Percentiles rank a stretch among this genome's conserved stretches.
Conservation (phyloP, 768 basidiomycete species). For the Cystobasidium onofrii region DNA sequence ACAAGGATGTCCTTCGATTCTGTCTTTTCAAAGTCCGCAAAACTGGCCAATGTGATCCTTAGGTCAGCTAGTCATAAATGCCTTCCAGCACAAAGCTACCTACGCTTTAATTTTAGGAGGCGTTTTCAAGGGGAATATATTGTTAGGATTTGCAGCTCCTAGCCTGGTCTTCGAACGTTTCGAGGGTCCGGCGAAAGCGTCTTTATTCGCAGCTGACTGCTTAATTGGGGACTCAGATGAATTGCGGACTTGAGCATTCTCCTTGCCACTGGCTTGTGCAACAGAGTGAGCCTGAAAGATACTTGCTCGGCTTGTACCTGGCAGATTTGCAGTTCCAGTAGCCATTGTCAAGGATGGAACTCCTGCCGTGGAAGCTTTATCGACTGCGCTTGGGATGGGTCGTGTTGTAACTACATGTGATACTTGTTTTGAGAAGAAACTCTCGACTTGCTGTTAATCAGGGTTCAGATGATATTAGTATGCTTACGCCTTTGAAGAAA, state of each 20-base stretch:
- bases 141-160: not conserved
- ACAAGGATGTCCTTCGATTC: conserved; percentile 52
- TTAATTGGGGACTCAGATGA: conserved; percentile 17
- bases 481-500: no score
- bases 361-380: not conserved
- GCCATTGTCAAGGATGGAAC: not conserved
- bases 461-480: conserved; percentile 16
- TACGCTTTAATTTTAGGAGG: conserved; percentile 31
- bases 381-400: conserved; percentile 22
- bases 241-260: not conserved
- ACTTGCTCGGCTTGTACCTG: not conserved
- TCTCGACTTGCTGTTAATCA: conserved; percentile 60
- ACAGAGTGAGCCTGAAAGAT: not conserved
- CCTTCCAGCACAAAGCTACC: not conserved
- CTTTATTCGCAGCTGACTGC: not conserved
- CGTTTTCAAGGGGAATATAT: conserved; percentile 5
- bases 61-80: not conserved
- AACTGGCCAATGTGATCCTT: not conserved
- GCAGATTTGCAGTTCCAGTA: conserved; percentile 20
- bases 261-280: not conserved
- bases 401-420: conserved; percentile 77
- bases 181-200: conserved; percentile 9
- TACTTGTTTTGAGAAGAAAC: conserved; percentile 76
- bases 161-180: not conserved
- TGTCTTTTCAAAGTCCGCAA: conserved; percentile 5